A percentile compares a stretch with the other conserved stretches of the same genome.
Evolutionary conservation across 2,329 filamentous ascomycete genomes (phyloP).

Genomic region (Diaporthe batatas): DNA sequence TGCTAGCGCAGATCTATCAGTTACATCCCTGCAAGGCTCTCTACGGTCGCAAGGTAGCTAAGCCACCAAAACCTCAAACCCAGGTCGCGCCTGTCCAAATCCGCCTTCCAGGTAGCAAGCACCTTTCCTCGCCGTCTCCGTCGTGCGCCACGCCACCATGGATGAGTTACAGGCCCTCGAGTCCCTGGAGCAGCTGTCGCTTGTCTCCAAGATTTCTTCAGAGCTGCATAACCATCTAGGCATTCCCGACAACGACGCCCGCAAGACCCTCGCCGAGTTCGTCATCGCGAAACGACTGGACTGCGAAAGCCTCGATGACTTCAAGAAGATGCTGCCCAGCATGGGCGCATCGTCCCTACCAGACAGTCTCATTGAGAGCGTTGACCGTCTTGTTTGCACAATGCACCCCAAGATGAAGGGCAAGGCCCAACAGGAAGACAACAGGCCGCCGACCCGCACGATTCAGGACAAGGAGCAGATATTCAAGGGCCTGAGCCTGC

Average conservation of each 20-base stretch:
- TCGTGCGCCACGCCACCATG: constrained; percentile 64
- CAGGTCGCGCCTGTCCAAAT: neutral
- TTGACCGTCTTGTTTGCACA: constrained; percentile 88
- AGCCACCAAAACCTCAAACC: constrained; percentile 1
- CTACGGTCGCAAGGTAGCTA: too few species aligned
- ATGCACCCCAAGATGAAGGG: constrained; percentile 91
- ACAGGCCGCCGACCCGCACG: constrained; percentile 57
- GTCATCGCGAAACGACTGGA: constrained; percentile 90
- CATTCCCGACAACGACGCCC: constrained; percentile 73
- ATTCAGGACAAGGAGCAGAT: constrained; percentile 82
- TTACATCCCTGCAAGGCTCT: neutral
- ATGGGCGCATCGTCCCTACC: constrained; percentile 88
- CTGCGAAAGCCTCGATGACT: constrained; percentile 77
- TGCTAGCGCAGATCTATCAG: constrained; percentile 19
- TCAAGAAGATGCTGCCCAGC: constrained; percentile 79
- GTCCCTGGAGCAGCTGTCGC: constrained; percentile 90
- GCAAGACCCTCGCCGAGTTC: constrained; percentile 93
- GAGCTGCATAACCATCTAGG: constrained; percentile 96
- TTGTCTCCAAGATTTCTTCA: constrained; percentile 93
- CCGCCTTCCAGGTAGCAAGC: neutral
- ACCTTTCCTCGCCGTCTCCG: neutral
- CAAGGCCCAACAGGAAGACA: constrained; percentile 57
- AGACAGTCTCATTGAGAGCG: constrained; percentile 86
- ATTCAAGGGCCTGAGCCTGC: constrained; percentile 91
- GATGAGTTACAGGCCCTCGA: constrained; percentile 91